Evolutionary conservation across 2,329 filamentous ascomycete genomes (phyloP), one percentile per base, ranked within the genome.

Genomic region (Penicillium occitanis): DNA sequence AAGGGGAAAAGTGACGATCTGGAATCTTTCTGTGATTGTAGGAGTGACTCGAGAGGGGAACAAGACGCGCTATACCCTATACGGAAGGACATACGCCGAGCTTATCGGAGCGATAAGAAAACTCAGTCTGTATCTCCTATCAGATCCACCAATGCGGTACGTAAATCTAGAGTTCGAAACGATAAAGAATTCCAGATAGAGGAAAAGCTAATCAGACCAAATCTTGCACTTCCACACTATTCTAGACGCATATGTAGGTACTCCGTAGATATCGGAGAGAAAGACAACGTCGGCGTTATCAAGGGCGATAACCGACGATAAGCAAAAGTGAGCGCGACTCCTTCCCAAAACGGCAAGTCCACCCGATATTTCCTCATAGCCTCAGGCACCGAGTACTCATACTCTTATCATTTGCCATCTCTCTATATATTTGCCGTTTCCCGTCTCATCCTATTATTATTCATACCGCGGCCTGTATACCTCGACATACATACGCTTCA

Each of bases 321-420:
- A 53, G 61, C 11, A 42, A 62, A 53, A 28, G 17, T 68, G 51
- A 30, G 61, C 51, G 30, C 25, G 42, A 51, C 25, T 69, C 58
- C 57, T 62, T 22, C 67, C 68, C 46, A 67, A 68, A 63, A 65
- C 25, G 30, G 62, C 13, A 64, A 33, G 63, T 65, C 37, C 42
- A 61, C 6, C 55, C 63, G 37, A 33, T 4, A 5, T 22, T 35
- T 19, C 25, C 14, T 44, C 25, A 22, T 4, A 22, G 60, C 60
- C 60, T 62, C 60, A 62, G 46, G 60, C 60, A 62, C 22, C 14
- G 22, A 30, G 46, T 53, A 28, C 25, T 62, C 30, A 40, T 51
- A 42, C 59, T 48, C 25, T 57, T 37, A 57, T 57, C n/a, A 14
- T 57, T 57, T 7, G 33, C 48, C 46, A 30, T 37, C 3, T 7